Conservation (phyloP, 2,329 filamentous ascomycete genomes). For the Fusarium sp. region DNA sequence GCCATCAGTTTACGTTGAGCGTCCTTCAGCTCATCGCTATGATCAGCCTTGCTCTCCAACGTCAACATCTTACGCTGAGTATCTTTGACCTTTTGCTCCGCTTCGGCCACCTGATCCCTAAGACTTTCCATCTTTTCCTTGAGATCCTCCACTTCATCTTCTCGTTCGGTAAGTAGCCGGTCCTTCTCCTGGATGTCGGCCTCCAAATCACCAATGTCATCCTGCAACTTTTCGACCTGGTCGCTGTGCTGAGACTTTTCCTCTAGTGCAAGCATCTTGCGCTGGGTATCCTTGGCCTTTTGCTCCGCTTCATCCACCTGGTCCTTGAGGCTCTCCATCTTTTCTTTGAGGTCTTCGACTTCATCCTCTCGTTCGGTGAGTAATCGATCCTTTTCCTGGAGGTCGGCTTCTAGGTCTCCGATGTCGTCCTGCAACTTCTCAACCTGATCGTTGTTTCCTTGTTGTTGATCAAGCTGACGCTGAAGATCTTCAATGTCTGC, state of each 20-base stretch:
- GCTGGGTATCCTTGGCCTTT: slow-evolving; percentile 67
- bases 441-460: slow-evolving; percentile 68
- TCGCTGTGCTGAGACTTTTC: slow-evolving; percentile 61
- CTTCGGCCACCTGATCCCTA: slow-evolving; percentile 65
- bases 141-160: background rate
- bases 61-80: background rate
- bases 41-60: background rate
- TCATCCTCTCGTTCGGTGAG: slow-evolving; percentile 82
- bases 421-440: slow-evolving; percentile 80
- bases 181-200: slow-evolving; percentile 79
- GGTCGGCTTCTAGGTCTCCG: slow-evolving; percentile 78
- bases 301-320: slow-evolving; percentile 66
- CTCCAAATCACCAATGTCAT: slow-evolving; percentile 58
- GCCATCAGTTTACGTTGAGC: background rate
- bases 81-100: slow-evolving; percentile 67
- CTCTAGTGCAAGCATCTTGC: slow-evolving; percentile 66
- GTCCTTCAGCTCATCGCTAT: background rate
- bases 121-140: slow-evolving; percentile 61
- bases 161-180: slow-evolving; percentile 74
- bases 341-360: slow-evolving; percentile 73
- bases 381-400: slow-evolving; percentile 80
- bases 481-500: slow-evolving; percentile 71
- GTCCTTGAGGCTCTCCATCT: slow-evolving; percentile 69
- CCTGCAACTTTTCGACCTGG: slow-evolving; percentile 60
- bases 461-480: slow-evolving; percentile 67